Evolutionary conservation across 257 asterid genomes (phyloP).

Genomic region (Capsicum rhomboideum): DNA sequence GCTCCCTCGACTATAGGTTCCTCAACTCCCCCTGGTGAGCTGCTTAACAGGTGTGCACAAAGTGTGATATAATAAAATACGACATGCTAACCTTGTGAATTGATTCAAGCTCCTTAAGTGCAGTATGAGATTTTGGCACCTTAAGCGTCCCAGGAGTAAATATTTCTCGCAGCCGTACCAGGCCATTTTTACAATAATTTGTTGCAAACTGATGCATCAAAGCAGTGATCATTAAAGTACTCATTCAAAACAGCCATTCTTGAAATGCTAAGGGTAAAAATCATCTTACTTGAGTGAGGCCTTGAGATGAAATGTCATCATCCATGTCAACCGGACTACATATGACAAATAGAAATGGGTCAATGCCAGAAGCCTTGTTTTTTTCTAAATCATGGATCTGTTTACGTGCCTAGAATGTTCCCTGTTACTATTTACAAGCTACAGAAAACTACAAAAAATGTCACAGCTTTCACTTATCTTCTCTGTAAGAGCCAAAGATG

Average conservation of each 20-base stretch:
- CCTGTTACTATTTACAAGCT: not conserved
- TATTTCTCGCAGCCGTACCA: slow-evolving; percentile 78
- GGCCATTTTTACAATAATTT: slow-evolving; percentile 50
- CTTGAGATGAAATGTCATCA: slow-evolving; percentile 80
- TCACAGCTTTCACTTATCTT: not conserved
- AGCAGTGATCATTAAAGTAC: slow-evolving; percentile 3
- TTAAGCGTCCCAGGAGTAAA: slow-evolving; percentile 76
- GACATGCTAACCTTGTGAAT: slow-evolving; percentile 74
- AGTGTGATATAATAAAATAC: not conserved
- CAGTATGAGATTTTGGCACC: slow-evolving; percentile 66
- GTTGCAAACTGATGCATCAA: slow-evolving; percentile 60
- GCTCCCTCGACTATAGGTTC: not conserved
- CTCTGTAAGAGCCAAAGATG: not conserved
- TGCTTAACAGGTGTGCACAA: not conserved
- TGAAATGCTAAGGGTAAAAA: not conserved
- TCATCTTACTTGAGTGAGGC: slow-evolving; percentile 72
- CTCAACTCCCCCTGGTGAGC: not conserved
- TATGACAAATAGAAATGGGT: slow-evolving; percentile 13
- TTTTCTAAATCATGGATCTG: not conserved
- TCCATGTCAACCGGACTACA: slow-evolving; percentile 85
- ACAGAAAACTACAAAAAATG: not conserved
- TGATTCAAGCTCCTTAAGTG: slow-evolving; percentile 91
- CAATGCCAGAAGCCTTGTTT: not conserved
- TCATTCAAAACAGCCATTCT: not conserved
- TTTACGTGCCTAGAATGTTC: not conserved